Evolutionary conservation across 345 rosid genomes (phyloP), one percentile per base, ranked within the genome.

Genomic region (Hevea brasiliensis): DNA sequence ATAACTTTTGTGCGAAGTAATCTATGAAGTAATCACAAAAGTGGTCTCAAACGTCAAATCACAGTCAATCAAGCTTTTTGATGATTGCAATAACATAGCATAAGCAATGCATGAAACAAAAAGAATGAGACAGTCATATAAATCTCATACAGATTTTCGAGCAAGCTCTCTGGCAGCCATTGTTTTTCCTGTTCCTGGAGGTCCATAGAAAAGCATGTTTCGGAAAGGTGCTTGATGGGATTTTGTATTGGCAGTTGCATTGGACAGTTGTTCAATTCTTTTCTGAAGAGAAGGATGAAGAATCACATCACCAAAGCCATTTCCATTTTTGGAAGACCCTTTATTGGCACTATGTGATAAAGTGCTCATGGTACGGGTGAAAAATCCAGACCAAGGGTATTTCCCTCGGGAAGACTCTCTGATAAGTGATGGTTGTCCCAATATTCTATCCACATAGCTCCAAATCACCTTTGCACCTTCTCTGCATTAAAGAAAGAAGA

Each of bases 161-260:
- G 97, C 97, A 59, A 92, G 82, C 80, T 95, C 97, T 81, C 97
- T 86, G 54, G 99, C 99, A 77, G 97, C 99, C 98, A 95, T 92
- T 41, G 99, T 92, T 83, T 95, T 95, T 72, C 99, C 99, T 32
- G 99, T 95, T 78, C 99, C 99, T 61, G 99, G 99, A 62, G 99
- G 99, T 47, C 99, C 99, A 61, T 92, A 91, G 80, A 95, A 92
- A 67, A 95, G 92, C 93, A 95, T 88, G 79, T 95, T 95, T 65
- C 98, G 85, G 71, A 89, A 95, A 14, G 99, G 99, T 44, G 99
- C 98, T 71, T 91, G 87, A 80, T 95, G 99, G 27, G 94, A 79
- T 84, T 95, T 95, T 20, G 99, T 95, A 83, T 95, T 95, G 62
- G 99, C 97, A 73, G 99, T 95, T 72, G 98, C 96, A 77, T 76